Percentiles rank a stretch among this genome's conserved stretches.
Evolutionary conservation across 805 yeast genomes (phyloP).

Genomic region (Torulaspora maleeae): DNA sequence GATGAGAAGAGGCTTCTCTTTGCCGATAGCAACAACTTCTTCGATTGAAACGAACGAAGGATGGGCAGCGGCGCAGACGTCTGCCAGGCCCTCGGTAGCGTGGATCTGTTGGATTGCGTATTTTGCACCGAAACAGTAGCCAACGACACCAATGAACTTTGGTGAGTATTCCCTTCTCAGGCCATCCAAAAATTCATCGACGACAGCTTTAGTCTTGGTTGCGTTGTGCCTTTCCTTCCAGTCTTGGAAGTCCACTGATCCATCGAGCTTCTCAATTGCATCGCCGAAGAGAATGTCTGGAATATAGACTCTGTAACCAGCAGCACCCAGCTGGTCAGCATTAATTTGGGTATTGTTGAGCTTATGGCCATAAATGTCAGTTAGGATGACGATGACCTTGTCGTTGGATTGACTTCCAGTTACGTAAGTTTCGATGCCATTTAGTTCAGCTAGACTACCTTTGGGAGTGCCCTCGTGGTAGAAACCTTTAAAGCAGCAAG

Average conservation of each 20-base stretch:
- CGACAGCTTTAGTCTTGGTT: conserved; percentile 46
- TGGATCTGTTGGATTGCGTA: conserved; percentile 49
- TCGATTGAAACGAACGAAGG: conserved; percentile 69
- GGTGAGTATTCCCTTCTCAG: conserved; percentile 45
- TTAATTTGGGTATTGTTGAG: conserved; percentile 54
- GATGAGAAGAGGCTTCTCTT: conserved; percentile 57
- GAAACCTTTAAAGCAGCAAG: conserved; percentile 43
- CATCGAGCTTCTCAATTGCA: conserved; percentile 35
- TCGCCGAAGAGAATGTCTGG: conserved; percentile 70
- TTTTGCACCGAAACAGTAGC: conserved; percentile 86
- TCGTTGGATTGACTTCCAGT: conserved; percentile 43
- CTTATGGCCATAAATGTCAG: conserved; percentile 67
- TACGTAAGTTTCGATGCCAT: conserved; percentile 45
- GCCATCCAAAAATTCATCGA: conserved; percentile 43
- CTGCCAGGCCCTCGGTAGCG: conserved; percentile 37
- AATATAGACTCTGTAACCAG: conserved; percentile 59
- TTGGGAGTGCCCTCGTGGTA: conserved; percentile 49
- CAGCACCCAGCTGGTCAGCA: conserved; percentile 61
- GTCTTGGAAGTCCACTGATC: conserved; percentile 26
- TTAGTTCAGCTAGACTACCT: conserved; percentile 42
- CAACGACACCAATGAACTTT: conserved; percentile 53
- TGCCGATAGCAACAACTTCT: conserved; percentile 52
- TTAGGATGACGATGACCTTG: conserved; percentile 53
- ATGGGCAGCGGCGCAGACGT: conserved; percentile 74
- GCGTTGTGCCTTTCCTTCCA: conserved; percentile 57